A percentile compares a stretch with the other conserved stretches of the same genome.
Evolutionary conservation across 495 filamentous ascomycete genomes (phyloP).

Genomic region (Penicillium arizonense): DNA sequence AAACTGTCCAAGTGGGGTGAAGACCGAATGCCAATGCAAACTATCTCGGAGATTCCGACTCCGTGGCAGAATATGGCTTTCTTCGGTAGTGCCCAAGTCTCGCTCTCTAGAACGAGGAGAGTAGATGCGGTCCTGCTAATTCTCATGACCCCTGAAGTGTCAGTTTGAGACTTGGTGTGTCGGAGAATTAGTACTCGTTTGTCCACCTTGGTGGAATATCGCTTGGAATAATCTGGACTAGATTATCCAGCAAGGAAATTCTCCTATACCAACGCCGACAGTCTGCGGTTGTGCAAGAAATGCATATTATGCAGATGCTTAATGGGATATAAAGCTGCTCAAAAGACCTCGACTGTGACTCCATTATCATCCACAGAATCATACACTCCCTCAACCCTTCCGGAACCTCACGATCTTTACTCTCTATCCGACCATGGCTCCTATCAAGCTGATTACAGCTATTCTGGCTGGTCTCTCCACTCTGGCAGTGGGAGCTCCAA

Average conservation of each 20-base stretch:
- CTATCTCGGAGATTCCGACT: neutral
- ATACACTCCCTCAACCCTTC: neutral
- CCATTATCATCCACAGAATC: neutral
- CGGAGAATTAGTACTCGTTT: conserved; percentile 5
- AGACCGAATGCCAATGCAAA: too few species aligned
- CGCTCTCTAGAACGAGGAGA: neutral
- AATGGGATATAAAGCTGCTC: neutral
- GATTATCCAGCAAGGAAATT: conserved; percentile 6
- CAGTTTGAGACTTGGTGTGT: conserved; percentile 8
- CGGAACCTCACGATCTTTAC: neutral
- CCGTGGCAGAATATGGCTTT: neutral
- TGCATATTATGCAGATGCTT: too few species aligned
- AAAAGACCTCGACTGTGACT: neutral
- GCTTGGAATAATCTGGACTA: neutral
- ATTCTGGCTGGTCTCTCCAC: conserved; percentile 26
- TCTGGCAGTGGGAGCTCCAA: conserved; percentile 30
- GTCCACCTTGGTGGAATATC: conserved; percentile 1
- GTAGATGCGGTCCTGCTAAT: neutral
- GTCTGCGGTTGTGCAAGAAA: neutral
- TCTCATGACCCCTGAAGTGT: neutral
- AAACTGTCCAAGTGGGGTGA: too few species aligned
- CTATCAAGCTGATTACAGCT: conserved; percentile 27
- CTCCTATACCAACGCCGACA: neutral
- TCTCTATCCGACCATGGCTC: conserved; percentile 19
- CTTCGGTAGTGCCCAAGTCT: conserved; percentile 1